A percentile compares a stretch with the other conserved stretches of the same genome.
Conservation (phyloP, 140 eudicot genomes). For the Stevia rebaudiana region DNA sequence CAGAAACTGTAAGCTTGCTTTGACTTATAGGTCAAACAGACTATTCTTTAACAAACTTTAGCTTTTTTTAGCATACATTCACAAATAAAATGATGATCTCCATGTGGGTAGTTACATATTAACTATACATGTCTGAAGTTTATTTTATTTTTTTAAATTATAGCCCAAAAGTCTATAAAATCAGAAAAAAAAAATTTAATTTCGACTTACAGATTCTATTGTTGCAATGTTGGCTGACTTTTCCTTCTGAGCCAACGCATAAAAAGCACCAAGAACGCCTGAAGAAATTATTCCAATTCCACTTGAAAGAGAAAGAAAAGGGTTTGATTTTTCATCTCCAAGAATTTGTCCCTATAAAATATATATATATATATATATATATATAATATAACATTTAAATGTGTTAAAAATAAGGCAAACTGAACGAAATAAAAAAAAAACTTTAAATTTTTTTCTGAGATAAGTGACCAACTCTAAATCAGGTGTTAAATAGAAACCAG, state of each 20-base stretch:
- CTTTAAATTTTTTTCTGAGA: background rate
- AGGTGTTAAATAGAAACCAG: background rate
- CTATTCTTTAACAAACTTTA: background rate
- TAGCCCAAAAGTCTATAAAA: background rate
- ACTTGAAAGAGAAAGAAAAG: conserved; percentile 54
- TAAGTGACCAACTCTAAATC: background rate
- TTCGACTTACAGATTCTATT: conserved; percentile 80
- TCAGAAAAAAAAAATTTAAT: background rate
- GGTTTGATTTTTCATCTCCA: conserved; percentile 45
- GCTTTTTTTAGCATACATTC: conserved; percentile 10
- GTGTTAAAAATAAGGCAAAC: background rate
- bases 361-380: too few relatives aligned
- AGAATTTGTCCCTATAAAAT: conserved; percentile 32
- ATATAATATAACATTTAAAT: too few relatives aligned
- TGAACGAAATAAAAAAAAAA: background rate
- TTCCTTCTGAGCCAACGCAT: conserved; percentile 70
- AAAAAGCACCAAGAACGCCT: conserved; percentile 74
- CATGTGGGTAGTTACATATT: background rate
- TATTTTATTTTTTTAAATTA: background rate
- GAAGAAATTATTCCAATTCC: conserved; percentile 69
- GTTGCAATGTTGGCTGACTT: conserved; percentile 43
- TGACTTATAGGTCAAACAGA: conserved; percentile 16
- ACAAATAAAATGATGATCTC: background rate
- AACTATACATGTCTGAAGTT: background rate
- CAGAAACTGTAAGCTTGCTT: background rate